Evolutionary conservation across 2,329 filamentous ascomycete species (phyloP), one percentile per base, ranked within the genome.

Genomic region (Colletotrichum tanaceti): DNA sequence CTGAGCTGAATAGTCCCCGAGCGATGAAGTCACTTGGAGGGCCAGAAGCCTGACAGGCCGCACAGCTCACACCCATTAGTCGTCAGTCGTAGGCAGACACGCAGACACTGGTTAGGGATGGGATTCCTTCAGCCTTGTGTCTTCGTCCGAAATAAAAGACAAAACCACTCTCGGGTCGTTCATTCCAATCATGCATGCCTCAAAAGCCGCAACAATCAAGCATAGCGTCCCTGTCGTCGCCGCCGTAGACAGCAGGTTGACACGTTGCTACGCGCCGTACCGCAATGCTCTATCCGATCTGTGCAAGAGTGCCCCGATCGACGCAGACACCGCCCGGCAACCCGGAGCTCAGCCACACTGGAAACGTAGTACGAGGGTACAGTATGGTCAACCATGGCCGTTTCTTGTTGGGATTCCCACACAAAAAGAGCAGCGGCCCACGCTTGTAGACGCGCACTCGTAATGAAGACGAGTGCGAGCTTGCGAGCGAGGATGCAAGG

Each of bases 291-390:
- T 65, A 49, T 57, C 44, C 49, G 65, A 65, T 68, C 43, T 44
- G 57, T 60, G 39, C 55, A 24, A 49, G 46, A 28, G 22, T 38
- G 35, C 9, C 55, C 55, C 66, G 66, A 69, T 65, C 49, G 66
- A 69, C 57, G 66, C 62, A 61, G 66, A 69, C 50, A 65, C 62
- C 66, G 62, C 43, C 63, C 62, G 50, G 64, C 58, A 63, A 38
- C 35, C 63, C 64, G 53, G 46, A 63, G 67, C 67, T 68, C 67
- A 70, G 67, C 67, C 67, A 68, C 64, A 54, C 58, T 70, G 50
- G 35, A 53, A 57, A 67, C 57, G 63, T 59, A 68, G 58, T 38
- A 4, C n/a, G n/a, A n/a, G n/a, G n/a, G n/a, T n/a, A 60, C 46
- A 24, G 38, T 52, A 20, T 55, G 43, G 53, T 41, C 49, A 43